Percentiles rank a stretch among this genome's conserved stretches.
Evolutionary conservation across 2,329 filamentous ascomycete genomes (phyloP).

Genomic region (Sordariomycetes sp.): DNA sequence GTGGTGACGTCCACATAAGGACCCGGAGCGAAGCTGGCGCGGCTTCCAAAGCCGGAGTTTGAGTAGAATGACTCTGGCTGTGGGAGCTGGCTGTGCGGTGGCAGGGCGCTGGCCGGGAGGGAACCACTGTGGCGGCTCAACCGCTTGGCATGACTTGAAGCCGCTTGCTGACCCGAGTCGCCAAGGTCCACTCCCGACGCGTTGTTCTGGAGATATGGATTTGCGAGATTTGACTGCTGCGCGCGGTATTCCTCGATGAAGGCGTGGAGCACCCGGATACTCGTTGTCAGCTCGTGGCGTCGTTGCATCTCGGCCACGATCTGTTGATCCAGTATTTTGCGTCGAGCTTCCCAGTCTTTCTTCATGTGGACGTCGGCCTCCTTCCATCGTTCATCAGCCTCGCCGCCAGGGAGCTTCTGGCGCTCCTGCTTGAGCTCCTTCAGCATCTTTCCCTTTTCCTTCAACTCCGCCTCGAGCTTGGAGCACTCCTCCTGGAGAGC

Average conservation of each 20-base stretch:
- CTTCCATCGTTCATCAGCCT: constrained; percentile 47
- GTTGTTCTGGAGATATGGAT: constrained; percentile 32
- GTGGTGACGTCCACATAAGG: constrained; percentile 38
- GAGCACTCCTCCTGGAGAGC: constrained; percentile 54
- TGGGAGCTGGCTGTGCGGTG: constrained; percentile 27
- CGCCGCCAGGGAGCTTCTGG: constrained; percentile 51
- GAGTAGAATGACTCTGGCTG: constrained; percentile 30
- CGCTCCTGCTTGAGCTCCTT: constrained; percentile 64
- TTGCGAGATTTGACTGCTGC: constrained; percentile 11
- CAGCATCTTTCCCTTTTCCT: constrained; percentile 51
- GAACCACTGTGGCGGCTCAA: constrained; percentile 38
- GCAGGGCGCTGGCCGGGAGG: constrained; percentile 27
- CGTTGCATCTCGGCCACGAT: constrained; percentile 29
- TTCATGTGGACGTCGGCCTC: constrained; percentile 39
- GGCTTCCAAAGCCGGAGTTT: constrained; percentile 38
- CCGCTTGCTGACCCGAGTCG: constrained; percentile 12
- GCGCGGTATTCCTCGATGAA: constrained; percentile 3
- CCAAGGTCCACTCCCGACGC: constrained; percentile 38
- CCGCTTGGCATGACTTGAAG: constrained; percentile 31
- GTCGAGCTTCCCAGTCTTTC: constrained; percentile 43
- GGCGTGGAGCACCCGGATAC: neutral
- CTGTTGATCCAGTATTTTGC: constrained; percentile 40
- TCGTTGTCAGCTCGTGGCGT: neutral
- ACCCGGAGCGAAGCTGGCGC: constrained; percentile 38
- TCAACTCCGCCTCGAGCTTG: constrained; percentile 61